These are phyloP conservation scores for Pyrenopolyporus hunteri DNA, from an alignment of 495 filamentous ascomycete genomes.

Conservation along the genomic window DNA sequence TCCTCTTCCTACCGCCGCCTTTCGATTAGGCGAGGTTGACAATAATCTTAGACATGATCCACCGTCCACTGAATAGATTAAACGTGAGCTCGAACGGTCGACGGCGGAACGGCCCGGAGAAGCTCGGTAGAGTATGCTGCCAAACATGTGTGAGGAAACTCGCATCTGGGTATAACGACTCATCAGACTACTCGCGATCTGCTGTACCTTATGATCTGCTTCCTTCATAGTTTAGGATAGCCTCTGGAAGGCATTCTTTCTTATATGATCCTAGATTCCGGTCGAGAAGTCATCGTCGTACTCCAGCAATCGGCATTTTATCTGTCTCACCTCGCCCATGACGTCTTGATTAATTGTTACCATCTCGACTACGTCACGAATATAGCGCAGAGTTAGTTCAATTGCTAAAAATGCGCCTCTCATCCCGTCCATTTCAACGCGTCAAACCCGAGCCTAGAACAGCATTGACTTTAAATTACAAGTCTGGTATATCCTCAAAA, in stretches of 20 bases:
- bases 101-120: background rate
- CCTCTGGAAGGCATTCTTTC: no score
- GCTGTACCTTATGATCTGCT: background rate
- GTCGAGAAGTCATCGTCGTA: slow-evolving; percentile 2
- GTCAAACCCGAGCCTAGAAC: no score
- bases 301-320: background rate
- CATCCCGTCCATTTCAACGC: background rate
- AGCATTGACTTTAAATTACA: no score
- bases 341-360: slow-evolving; percentile 19
- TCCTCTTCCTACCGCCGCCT: background rate
- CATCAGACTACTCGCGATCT: background rate
- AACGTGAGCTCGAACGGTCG: background rate
- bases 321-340: background rate
- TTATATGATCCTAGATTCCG: slow-evolving; percentile 2
- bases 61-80: background rate
- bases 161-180: slow-evolving; percentile 6
- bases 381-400: background rate
- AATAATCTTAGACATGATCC: background rate
- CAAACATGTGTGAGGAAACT: background rate
- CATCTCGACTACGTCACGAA: slow-evolving; percentile 12
- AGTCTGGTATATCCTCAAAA: no score
- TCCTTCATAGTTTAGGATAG: no score
- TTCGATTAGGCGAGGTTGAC: slow-evolving; percentile 5
- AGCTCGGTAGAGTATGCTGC: background rate
- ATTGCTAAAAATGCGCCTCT: background rate